A percentile compares a stretch with the other conserved stretches of the same genome.
Evolutionary conservation across 2,329 filamentous ascomycete species (phyloP).

Genomic region (Venturia effusa): DNA sequence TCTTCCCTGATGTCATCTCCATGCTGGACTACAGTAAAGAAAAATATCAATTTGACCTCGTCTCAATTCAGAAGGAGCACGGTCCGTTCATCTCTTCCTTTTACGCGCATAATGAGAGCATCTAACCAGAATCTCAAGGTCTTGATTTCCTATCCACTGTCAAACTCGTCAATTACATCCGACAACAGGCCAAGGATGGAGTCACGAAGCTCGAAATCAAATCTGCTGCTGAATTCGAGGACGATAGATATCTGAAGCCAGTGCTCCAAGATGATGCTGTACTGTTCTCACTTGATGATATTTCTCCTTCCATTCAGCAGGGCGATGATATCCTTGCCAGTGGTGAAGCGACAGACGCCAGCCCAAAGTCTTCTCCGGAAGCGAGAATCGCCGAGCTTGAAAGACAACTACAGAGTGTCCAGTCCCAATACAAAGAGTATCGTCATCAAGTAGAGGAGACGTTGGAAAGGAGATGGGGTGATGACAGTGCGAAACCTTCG

Average conservation of each 20-base stretch:
- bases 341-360: neutral
- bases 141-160: slow-evolving; percentile 35
- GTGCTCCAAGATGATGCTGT: slow-evolving; percentile 82
- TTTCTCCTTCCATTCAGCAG: slow-evolving; percentile 26
- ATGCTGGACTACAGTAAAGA: slow-evolving; percentile 28
- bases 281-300: slow-evolving; percentile 76
- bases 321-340: neutral
- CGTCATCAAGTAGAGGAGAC: slow-evolving; percentile 9
- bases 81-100: slow-evolving; percentile 19
- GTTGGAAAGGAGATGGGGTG: slow-evolving; percentile 11
- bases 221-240: slow-evolving; percentile 51
- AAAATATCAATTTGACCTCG: slow-evolving; percentile 31
- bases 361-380: slow-evolving; percentile 2
- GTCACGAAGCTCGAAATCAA: slow-evolving; percentile 44
- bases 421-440: slow-evolving; percentile 10
- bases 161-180: slow-evolving; percentile 40
- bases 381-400: slow-evolving; percentile 9
- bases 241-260: slow-evolving; percentile 73
- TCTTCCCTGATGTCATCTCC: slow-evolving; percentile 20
- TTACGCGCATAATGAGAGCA: neutral
- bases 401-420: slow-evolving; percentile 14
- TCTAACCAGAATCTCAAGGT: slow-evolving; percentile 17
- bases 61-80: slow-evolving; percentile 22
- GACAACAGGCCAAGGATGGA: slow-evolving; percentile 28
- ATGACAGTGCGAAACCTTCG: neutral